Percentiles rank a stretch among this genome's conserved stretches.
phyloP scores from a whole-genome alignment of 768 basidiomycete species.

The Megacollybia marginata region DNA sequence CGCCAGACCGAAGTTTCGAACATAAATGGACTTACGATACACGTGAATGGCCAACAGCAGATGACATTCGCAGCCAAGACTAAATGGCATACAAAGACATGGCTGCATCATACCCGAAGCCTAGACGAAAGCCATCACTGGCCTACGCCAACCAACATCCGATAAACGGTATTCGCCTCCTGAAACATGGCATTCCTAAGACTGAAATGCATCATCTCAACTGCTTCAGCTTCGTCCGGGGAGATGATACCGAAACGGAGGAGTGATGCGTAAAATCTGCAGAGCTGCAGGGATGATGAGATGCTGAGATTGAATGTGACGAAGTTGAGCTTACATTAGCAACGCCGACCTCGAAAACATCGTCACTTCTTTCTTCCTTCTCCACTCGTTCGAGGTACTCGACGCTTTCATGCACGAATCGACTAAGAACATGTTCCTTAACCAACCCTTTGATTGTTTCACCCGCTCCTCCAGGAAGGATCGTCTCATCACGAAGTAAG shows the following conservation, averaged over 20 bases:
- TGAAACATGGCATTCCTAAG: slow-evolving; percentile 66
- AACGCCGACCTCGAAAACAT: slow-evolving; percentile 65
- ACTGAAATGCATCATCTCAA: slow-evolving; percentile 75
- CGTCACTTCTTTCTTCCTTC: slow-evolving; percentile 63
- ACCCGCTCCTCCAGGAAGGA: slow-evolving; percentile 30
- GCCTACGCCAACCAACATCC: slow-evolving; percentile 36
- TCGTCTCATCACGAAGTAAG: slow-evolving; percentile 55
- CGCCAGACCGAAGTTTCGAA: too few species aligned
- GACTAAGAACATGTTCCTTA: slow-evolving; percentile 56
- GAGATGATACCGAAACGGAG: slow-evolving; percentile 63
- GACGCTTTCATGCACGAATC: slow-evolving; percentile 65
- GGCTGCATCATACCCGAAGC: too few species aligned
- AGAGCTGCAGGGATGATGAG: slow-evolving; percentile 39
- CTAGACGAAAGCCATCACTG: too few species aligned
- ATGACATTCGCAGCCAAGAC: too few species aligned
- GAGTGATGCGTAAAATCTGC: slow-evolving; percentile 68
- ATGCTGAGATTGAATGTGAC: background rate
- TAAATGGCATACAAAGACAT: too few species aligned
- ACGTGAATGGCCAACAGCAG: too few species aligned
- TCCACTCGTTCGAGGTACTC: slow-evolving; percentile 67
- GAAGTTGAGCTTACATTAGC: slow-evolving; percentile 46
- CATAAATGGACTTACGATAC: too few species aligned
- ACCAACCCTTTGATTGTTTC: slow-evolving; percentile 62
- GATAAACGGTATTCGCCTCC: slow-evolving; percentile 70
- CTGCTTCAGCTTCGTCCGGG: slow-evolving; percentile 55